A percentile compares a stretch with the other conserved stretches of the same genome.
These are phyloP conservation scores for Handroanthus guayacan DNA, from an alignment of 257 asterid species.

Conservation along the genomic window DNA sequence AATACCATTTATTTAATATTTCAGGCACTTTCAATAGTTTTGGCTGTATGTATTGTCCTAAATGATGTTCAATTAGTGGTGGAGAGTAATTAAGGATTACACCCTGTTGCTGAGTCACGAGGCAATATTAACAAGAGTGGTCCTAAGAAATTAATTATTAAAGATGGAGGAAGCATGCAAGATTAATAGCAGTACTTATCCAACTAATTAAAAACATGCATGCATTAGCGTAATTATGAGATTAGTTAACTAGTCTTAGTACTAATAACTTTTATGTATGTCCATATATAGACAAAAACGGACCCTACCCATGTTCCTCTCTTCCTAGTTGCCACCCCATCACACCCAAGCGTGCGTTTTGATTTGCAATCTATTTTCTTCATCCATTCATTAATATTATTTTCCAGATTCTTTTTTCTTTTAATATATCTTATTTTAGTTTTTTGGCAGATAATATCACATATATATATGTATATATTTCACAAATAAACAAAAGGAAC, in stretches of 20 bases:
- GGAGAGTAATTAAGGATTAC: conserved; percentile 24
- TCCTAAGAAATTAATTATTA: background rate
- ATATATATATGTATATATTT: background rate
- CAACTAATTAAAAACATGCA: background rate
- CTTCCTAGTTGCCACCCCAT: background rate
- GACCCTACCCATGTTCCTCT: conserved; percentile 44
- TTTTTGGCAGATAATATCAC: background rate
- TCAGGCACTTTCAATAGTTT: no score
- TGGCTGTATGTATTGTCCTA: background rate
- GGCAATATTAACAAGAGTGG: conserved; percentile 2
- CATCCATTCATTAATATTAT: background rate
- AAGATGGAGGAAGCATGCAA: background rate
- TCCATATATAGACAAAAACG: background rate
- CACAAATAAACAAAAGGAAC: background rate
- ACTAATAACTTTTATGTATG: conserved; percentile 6
- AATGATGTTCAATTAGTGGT: background rate
- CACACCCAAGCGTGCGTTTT: conserved; percentile 15
- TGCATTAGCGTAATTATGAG: conserved; percentile 26
- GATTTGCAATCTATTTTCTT: background rate
- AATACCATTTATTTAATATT: no score
- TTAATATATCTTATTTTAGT: background rate
- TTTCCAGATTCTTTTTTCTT: background rate
- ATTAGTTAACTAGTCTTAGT: conserved; percentile 37
- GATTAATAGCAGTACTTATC: background rate
- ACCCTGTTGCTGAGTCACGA: conserved; percentile 32